Evolutionary conservation across 1,284 basidiomycete genomes (phyloP).

Genomic region (Pisolithus thermaeus): DNA sequence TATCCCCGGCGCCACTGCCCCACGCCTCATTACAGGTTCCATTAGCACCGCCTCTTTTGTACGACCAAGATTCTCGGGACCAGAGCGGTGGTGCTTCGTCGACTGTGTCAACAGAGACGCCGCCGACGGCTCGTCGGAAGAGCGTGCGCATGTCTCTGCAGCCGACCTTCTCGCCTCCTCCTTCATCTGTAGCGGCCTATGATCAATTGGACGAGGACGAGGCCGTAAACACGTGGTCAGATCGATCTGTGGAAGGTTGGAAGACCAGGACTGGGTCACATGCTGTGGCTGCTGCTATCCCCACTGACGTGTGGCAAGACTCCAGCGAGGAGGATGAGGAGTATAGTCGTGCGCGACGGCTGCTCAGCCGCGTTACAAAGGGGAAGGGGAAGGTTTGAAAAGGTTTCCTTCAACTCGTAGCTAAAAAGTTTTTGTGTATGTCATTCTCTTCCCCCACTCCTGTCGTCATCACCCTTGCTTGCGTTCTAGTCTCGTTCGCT

Average conservation of each 20-base stretch:
- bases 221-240: conserved; percentile 21
- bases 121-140: conserved; percentile 47
- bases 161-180: conserved; percentile 64
- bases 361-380: conserved; percentile 42
- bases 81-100: conserved; percentile 11
- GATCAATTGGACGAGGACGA: conserved; percentile 34
- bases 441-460: no score
- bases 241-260: conserved; percentile 7
- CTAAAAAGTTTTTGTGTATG: no score
- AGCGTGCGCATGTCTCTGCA: conserved; percentile 68
- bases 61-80: conserved; percentile 24
- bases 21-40: background rate
- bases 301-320: conserved; percentile 57
- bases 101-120: conserved; percentile 12
- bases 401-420: no score
- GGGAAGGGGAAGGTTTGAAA: conserved; percentile 16
- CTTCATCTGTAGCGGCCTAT: conserved; percentile 58
- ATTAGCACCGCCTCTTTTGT: conserved; percentile 7
- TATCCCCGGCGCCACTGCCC: background rate
- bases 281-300: conserved; percentile 7
- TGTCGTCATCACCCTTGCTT: no score
- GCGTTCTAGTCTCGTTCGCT: no score
- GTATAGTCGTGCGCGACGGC: conserved; percentile 50
- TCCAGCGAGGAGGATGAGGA: conserved; percentile 68
- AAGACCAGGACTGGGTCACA: conserved; percentile 14